A percentile compares a stretch with the other conserved stretches of the same genome.
Evolutionary conservation across 192 early-diverging fungal species (phyloP).

Genomic region (Coemansia sp.): DNA sequence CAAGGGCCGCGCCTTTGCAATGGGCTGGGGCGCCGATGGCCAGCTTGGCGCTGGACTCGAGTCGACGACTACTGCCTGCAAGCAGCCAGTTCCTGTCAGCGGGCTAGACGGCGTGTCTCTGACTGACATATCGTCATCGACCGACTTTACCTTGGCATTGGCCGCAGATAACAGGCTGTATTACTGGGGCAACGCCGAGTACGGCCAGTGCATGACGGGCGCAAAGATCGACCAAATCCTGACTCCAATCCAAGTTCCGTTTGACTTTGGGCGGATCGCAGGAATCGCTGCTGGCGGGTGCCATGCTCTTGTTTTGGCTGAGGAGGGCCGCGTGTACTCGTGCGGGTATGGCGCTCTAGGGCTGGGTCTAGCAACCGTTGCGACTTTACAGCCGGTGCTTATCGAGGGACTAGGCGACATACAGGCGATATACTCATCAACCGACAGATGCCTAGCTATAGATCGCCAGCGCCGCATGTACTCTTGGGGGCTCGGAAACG

Average conservation of each 20-base stretch:
- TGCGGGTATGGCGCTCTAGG: slow-evolving; percentile 76
- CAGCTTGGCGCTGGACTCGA: slow-evolving; percentile 66
- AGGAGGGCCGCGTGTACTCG: slow-evolving; percentile 61
- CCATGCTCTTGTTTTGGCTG: slow-evolving; percentile 60
- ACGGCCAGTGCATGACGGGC: slow-evolving; percentile 70
- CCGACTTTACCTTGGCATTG: slow-evolving; percentile 70
- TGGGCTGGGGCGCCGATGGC: slow-evolving; percentile 82
- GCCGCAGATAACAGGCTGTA: slow-evolving; percentile 57
- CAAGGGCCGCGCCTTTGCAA: slow-evolving; percentile 59
- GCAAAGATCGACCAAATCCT: slow-evolving; percentile 56
- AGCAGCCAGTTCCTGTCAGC: slow-evolving; percentile 54
- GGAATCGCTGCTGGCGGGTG: slow-evolving; percentile 71
- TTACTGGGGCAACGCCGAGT: slow-evolving; percentile 79
- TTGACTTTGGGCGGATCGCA: slow-evolving; percentile 34
- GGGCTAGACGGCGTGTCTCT: slow-evolving; percentile 48
- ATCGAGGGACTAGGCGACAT: slow-evolving; percentile 49
- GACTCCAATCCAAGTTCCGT: slow-evolving; percentile 57
- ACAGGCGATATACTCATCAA: slow-evolving; percentile 59
- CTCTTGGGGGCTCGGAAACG: slow-evolving; percentile 51
- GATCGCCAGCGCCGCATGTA: slow-evolving; percentile 17
- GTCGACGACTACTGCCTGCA: slow-evolving; percentile 43
- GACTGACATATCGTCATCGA: slow-evolving; percentile 61
- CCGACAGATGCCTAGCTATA: slow-evolving; percentile 54
- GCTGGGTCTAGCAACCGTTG: slow-evolving; percentile 46
- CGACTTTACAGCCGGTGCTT: slow-evolving; percentile 53